Evolutionary conservation across 2,329 filamentous ascomycete genomes (phyloP).

Genomic region (Cordyceps fumosorosea): DNA sequence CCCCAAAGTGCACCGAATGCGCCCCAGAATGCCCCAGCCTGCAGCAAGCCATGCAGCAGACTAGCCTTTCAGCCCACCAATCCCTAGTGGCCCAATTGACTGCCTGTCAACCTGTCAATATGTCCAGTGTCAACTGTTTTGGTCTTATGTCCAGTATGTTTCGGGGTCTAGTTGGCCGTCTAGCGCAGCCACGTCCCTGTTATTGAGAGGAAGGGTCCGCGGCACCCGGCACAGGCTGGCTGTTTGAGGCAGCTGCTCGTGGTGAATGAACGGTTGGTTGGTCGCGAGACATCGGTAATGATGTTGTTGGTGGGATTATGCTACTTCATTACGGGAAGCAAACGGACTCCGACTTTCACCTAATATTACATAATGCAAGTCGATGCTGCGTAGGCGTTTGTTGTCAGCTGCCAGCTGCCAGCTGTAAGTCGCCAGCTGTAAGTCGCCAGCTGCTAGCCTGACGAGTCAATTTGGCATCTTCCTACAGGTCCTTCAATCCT

Average conservation of each 20-base stretch:
- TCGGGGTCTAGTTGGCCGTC: background rate
- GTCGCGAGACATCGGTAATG: background rate
- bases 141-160: background rate
- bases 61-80: conserved; percentile 4
- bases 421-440: background rate
- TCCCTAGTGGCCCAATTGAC: background rate
- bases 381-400: background rate
- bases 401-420: background rate
- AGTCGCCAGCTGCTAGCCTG: background rate
- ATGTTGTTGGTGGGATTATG: background rate
- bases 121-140: background rate
- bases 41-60: conserved; percentile 7
- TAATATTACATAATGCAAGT: background rate
- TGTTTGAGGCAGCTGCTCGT: background rate
- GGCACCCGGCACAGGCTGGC: background rate
- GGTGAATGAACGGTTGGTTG: background rate
- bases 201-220: conserved; percentile 1
- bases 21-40: conserved; percentile 5
- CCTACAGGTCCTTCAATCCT: background rate
- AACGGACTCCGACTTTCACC: background rate
- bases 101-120: background rate
- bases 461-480: background rate
- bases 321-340: background rate
- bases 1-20: background rate
- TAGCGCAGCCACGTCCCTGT: conserved; percentile 9